These are phyloP conservation scores for Fomitopsis palustris DNA, from an alignment of 1,284 basidiomycete species.

Conservation along the genomic window DNA sequence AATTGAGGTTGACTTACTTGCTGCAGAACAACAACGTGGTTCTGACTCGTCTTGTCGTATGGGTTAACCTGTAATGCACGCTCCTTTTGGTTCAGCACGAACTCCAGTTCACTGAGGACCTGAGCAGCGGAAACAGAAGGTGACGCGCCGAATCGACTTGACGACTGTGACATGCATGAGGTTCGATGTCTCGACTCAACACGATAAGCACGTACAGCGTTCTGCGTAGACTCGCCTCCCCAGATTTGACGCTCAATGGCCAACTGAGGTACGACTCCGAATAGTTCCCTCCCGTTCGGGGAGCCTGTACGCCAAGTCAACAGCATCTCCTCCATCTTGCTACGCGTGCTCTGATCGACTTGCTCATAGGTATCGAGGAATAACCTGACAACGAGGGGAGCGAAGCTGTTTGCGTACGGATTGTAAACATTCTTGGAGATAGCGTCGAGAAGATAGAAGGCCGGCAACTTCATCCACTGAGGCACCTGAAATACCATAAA, in stretches of 20 bases:
- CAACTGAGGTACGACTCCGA: slow-evolving; percentile 69
- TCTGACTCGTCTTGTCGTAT: slow-evolving; percentile 58
- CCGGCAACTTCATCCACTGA: slow-evolving; percentile 89
- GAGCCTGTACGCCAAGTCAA: slow-evolving; percentile 88
- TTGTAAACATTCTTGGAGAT: slow-evolving; percentile 93
- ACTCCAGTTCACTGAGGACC: slow-evolving; percentile 78
- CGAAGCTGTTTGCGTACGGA: slow-evolving; percentile 83
- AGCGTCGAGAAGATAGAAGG: slow-evolving; percentile 94
- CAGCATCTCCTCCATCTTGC: slow-evolving; percentile 96
- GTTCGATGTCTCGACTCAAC: neutral
- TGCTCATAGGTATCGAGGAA: slow-evolving; percentile 84
- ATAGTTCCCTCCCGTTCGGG: slow-evolving; percentile 77
- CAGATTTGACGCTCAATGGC: slow-evolving; percentile 78
- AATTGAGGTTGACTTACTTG: slow-evolving; percentile 51
- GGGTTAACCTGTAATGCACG: slow-evolving; percentile 62
- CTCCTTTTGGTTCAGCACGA: slow-evolving; percentile 73
- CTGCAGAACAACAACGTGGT: slow-evolving; percentile 66
- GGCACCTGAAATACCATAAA: slow-evolving; percentile 63
- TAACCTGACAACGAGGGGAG: slow-evolving; percentile 70
- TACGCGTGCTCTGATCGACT: slow-evolving; percentile 79
- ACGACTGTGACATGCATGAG: slow-evolving; percentile 13
- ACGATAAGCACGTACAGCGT: slow-evolving; percentile 18
- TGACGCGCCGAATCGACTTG: slow-evolving; percentile 18
- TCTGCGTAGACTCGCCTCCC: slow-evolving; percentile 47
- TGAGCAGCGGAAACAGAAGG: slow-evolving; percentile 63